These are phyloP conservation scores for Trichoderma sp. DNA, from an alignment of 2,329 filamentous ascomycete species.

Conservation along the genomic window DNA sequence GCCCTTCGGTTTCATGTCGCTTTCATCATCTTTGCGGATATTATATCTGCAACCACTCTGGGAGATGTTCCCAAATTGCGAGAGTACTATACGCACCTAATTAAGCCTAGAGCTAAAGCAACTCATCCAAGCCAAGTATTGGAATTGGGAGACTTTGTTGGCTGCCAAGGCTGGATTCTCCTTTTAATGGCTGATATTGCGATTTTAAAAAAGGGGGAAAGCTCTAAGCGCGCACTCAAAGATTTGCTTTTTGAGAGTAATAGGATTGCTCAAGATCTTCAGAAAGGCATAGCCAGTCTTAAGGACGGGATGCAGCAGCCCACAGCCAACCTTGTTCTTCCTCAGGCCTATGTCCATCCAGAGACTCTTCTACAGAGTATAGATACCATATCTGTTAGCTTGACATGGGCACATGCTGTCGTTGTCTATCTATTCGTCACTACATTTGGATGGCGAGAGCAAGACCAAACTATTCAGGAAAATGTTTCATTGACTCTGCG, in stretches of 20 bases:
- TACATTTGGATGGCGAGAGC: slow-evolving; percentile 6
- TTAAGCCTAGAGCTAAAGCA: not conserved
- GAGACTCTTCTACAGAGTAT: not conserved
- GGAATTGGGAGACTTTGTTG: slow-evolving; percentile 2
- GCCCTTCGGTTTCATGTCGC: slow-evolving; percentile 44
- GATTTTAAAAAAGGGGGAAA: not conserved
- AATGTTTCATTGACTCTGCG: not conserved
- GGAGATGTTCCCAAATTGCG: not conserved
- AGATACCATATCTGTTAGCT: not conserved
- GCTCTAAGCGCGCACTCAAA: not conserved
- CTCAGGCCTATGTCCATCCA: not conserved
- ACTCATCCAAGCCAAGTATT: not conserved
- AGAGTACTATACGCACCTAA: not conserved
- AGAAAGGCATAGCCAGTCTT: not conserved
- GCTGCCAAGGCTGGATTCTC: slow-evolving; percentile 15
- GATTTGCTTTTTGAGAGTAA: not conserved
- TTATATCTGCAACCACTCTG: slow-evolving; percentile 22
- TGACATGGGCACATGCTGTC: slow-evolving; percentile 10
- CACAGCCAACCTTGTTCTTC: not conserved
- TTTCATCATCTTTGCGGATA: slow-evolving; percentile 38
- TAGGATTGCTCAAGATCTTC: not conserved
- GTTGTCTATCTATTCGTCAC: slow-evolving; percentile 1
- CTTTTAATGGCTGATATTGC: slow-evolving; percentile 7
- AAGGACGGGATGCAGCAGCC: not conserved
- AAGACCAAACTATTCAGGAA: not conserved